Percentiles rank a stretch among this genome's conserved stretches.
These are phyloP conservation scores for Xylariaceae sp. DNA, from an alignment of 2,329 filamentous ascomycete species.

Conservation along the genomic window DNA sequence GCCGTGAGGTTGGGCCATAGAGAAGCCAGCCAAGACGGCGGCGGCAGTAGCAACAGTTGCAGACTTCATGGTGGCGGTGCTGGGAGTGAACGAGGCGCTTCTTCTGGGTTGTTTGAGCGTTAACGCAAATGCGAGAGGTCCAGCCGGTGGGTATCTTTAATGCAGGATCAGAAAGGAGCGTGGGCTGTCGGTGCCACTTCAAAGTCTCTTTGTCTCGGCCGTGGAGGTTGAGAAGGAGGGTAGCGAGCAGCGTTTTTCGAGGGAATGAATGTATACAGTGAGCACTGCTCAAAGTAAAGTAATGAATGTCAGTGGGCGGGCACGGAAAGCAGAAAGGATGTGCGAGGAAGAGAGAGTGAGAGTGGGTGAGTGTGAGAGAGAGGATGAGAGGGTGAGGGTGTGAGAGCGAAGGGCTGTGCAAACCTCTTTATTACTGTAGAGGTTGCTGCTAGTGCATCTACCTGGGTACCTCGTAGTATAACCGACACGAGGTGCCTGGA, in stretches of 20 bases:
- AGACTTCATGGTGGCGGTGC: constrained; percentile 44
- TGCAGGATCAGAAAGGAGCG: constrained; percentile 18
- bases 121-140: constrained; percentile 19
- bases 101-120: constrained; percentile 8
- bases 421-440: neutral
- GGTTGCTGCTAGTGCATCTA: neutral
- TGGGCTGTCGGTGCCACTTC: constrained; percentile 1
- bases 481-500: no score
- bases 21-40: constrained; percentile 43
- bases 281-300: constrained; percentile 35
- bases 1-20: constrained; percentile 48
- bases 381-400: neutral
- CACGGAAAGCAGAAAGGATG: constrained; percentile 6
- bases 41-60: constrained; percentile 38
- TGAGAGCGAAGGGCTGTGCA: neutral
- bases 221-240: constrained; percentile 29
- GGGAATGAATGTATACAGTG: constrained; percentile 35
- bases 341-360: constrained; percentile 10
- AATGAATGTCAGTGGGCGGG: constrained; percentile 28
- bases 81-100: constrained; percentile 10
- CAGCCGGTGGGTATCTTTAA: constrained; percentile 28
- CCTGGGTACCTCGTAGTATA: neutral
- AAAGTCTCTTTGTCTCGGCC: constrained; percentile 8
- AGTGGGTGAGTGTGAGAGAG: neutral
- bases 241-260: constrained; percentile 22